phyloP scores from a whole-genome alignment of 768 basidiomycete genomes.

The Mycena kentingensis region DNA sequence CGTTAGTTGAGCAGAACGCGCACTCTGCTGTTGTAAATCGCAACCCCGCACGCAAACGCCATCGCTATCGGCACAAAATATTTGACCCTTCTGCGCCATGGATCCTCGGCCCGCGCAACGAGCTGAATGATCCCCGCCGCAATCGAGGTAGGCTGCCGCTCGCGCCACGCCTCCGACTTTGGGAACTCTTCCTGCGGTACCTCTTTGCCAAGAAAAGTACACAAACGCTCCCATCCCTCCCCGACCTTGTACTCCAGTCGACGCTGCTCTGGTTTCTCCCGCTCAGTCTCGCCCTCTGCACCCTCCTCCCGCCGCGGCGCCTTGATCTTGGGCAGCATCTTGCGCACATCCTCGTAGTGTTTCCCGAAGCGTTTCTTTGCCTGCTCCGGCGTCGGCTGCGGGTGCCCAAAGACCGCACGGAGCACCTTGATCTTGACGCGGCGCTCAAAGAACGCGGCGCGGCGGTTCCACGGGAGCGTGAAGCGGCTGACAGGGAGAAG shows the following conservation, averaged over 20 bases:
- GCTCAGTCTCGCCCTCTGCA: neutral
- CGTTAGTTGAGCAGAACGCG: too few species aligned
- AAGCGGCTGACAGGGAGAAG: neutral
- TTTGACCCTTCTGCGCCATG: too few species aligned
- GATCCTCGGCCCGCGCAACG: too few species aligned
- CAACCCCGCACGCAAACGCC: too few species aligned
- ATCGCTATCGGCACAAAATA: too few species aligned
- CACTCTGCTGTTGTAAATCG: too few species aligned
- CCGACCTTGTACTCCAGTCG: constrained; percentile 5
- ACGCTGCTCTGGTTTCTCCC: neutral
- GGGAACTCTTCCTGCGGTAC: neutral
- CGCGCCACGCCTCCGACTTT: neutral
- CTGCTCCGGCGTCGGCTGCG: neutral
- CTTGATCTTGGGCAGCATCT: neutral
- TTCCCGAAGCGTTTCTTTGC: neutral
- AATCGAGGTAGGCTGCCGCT: too few species aligned
- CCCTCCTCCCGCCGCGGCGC: neutral
- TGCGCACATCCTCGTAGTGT: neutral
- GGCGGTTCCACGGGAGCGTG: neutral
- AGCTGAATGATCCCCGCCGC: too few species aligned
- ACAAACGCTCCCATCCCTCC: constrained; percentile 5
- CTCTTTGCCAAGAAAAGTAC: neutral
- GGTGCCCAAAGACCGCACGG: neutral
- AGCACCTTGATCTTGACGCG: neutral
- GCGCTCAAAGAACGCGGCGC: neutral